Conservation (phyloP, 2,329 filamentous ascomycete species). For the Teratosphaeriaceae sp. region DNA sequence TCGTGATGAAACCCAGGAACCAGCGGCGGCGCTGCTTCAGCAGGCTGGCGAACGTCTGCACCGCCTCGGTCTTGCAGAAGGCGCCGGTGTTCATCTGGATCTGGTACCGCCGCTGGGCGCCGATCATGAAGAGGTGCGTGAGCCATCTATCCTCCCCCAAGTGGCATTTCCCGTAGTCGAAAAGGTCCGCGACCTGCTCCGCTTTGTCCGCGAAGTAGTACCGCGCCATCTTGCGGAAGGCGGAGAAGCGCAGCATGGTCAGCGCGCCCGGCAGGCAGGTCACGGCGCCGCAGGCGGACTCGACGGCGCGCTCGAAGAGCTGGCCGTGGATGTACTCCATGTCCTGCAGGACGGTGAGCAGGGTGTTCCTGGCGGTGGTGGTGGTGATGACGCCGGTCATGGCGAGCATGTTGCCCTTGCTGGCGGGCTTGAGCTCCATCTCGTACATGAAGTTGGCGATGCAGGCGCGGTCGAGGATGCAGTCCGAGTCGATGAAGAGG, state of each 20-base stretch:
- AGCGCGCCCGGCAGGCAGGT: slow-evolving; percentile 93
- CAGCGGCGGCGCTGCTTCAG: slow-evolving; percentile 92
- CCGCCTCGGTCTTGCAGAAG: slow-evolving; percentile 97
- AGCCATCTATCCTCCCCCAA: slow-evolving; percentile 94
- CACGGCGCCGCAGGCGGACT: slow-evolving; percentile 88
- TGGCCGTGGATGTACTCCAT: slow-evolving; percentile 99
- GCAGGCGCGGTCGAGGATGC: slow-evolving; percentile 83
- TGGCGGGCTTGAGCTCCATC: slow-evolving; percentile 94
- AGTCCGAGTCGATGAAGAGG: slow-evolving; percentile 95
- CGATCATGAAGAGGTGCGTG: slow-evolving; percentile 98
- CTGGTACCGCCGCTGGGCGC: slow-evolving; percentile 84
- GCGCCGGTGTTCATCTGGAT: slow-evolving; percentile 97
- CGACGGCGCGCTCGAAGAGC: slow-evolving; percentile 89
- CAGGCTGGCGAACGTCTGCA: slow-evolving; percentile 77
- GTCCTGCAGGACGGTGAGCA: slow-evolving; percentile 90
- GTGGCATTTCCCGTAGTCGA: slow-evolving; percentile 94
- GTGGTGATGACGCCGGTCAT: slow-evolving; percentile 98
- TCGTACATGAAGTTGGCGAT: slow-evolving; percentile 98
- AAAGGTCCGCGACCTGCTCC: slow-evolving; percentile 89
- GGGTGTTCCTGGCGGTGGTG: slow-evolving; percentile 77
- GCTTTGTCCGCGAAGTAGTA: slow-evolving; percentile 98
- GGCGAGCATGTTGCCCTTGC: slow-evolving; percentile 85
- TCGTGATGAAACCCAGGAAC: slow-evolving; percentile 69
- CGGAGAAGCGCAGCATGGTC: slow-evolving; percentile 91
- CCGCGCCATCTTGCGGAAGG: slow-evolving; percentile 93